Evolutionary conservation across 148 eudicot genomes (phyloP).

Genomic region (Polygonum aviculare): DNA sequence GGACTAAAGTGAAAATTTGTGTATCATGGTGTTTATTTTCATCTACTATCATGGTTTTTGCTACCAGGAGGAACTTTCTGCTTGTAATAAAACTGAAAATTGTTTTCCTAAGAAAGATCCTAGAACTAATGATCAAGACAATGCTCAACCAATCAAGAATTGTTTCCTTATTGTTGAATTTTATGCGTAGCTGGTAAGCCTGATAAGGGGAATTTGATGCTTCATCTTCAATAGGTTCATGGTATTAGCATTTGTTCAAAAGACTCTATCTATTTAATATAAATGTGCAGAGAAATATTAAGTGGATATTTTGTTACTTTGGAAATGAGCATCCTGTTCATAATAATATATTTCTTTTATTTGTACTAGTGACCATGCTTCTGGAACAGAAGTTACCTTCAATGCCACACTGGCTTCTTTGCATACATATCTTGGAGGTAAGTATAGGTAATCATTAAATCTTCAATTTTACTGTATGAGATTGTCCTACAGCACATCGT

Average conservation of each 20-base stretch:
- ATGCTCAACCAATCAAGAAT: neutral
- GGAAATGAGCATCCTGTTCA: neutral
- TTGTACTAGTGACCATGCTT: slow-evolving; percentile 34
- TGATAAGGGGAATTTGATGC: neutral
- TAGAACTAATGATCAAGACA: neutral
- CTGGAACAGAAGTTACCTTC: slow-evolving; percentile 38
- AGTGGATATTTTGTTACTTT: neutral
- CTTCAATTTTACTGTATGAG: neutral
- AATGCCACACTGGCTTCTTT: slow-evolving; percentile 64
- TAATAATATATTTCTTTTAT: slow-evolving; percentile 1
- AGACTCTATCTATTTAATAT: neutral
- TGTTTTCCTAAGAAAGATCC: neutral
- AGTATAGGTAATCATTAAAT: slow-evolving; percentile 16
- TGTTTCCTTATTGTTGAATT: neutral
- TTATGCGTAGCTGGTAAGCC: neutral
- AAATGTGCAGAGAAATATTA: neutral
- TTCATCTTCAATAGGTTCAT: neutral
- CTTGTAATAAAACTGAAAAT: neutral
- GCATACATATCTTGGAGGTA: slow-evolving; percentile 96
- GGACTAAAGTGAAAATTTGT: neutral
- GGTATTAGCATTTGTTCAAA: neutral
- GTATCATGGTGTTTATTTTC: neutral
- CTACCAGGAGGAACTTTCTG: neutral
- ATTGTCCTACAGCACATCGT: slow-evolving; percentile 3
- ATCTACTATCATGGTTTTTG: neutral